Percentiles rank a stretch among this genome's conserved stretches.
Conservation (phyloP, 164 flowering plant species). For the Kalanchoe fedtschenkoi region DNA sequence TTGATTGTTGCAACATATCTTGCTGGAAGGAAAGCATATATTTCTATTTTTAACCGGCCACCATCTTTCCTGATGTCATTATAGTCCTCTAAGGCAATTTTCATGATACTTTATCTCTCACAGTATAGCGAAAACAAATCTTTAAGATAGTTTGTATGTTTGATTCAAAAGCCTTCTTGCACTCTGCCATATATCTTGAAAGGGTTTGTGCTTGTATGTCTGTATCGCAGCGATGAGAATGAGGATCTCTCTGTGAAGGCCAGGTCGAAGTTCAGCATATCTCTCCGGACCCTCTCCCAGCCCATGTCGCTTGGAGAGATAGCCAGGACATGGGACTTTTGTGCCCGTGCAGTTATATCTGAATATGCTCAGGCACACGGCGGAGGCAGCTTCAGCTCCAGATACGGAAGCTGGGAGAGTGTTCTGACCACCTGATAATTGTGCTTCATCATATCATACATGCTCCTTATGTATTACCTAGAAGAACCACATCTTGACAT, state of each 20-base stretch:
- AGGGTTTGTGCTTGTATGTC: background rate
- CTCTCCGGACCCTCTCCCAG: constrained; percentile 58
- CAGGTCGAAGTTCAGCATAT: constrained; percentile 50
- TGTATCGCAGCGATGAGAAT: constrained; percentile 41
- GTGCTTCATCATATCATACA: background rate
- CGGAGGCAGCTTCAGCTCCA: constrained; percentile 84
- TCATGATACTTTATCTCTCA: background rate
- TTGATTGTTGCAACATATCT: background rate
- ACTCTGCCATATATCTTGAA: background rate
- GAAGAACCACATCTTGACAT: too few relatives aligned
- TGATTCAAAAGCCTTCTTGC: background rate
- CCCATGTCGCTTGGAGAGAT: constrained; percentile 70
- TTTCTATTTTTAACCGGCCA: too few relatives aligned
- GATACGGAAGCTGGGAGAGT: constrained; percentile 78
- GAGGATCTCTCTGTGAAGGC: constrained; percentile 76
- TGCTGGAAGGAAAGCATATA: background rate
- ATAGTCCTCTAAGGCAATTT: too few relatives aligned
- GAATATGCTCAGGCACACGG: constrained; percentile 68
- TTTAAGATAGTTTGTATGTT: background rate
- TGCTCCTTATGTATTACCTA: background rate
- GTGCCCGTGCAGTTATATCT: constrained; percentile 57
- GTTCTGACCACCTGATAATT: constrained; percentile 36
- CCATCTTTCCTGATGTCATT: too few relatives aligned
- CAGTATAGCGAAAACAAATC: background rate
- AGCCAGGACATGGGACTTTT: constrained; percentile 75